Percentiles rank a stretch among this genome's conserved stretches.
Conservation (phyloP, 495 filamentous ascomycete genomes). For the Penicillium ucsense region DNA sequence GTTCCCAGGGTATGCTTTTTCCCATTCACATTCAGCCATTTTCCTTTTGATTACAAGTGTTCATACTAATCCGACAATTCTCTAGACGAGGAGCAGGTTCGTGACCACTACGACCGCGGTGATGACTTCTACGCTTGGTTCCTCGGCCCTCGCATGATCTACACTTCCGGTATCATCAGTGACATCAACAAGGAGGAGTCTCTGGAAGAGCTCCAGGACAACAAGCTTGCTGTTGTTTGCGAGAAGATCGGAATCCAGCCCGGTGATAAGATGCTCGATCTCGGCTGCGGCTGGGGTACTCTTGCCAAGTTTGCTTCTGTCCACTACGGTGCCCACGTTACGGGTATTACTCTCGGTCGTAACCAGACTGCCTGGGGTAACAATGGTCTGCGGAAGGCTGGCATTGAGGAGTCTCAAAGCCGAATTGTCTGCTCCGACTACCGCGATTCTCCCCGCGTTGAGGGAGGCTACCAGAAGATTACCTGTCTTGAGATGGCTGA, state of each 20-base stretch:
- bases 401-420: constrained; percentile 52
- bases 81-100: constrained; percentile 68
- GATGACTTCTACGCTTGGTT: constrained; percentile 73
- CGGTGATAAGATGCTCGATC: constrained; percentile 56
- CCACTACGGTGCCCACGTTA: constrained; percentile 53
- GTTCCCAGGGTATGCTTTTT: constrained; percentile 48
- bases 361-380: constrained; percentile 70
- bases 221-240: constrained; percentile 62
- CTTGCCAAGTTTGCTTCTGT: constrained; percentile 55
- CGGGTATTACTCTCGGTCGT: constrained; percentile 58
- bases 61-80: neutral
- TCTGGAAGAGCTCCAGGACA: constrained; percentile 61
- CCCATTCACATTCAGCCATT: neutral
- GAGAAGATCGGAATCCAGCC: constrained; percentile 57
- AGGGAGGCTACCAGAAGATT: constrained; percentile 57
- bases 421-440: constrained; percentile 61
- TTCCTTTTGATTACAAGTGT: too few species aligned
- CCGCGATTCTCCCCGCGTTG: constrained; percentile 53
- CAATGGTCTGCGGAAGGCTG: constrained; percentile 48
- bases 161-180: constrained; percentile 60
- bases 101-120: constrained; percentile 66
- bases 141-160: constrained; percentile 64
- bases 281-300: constrained; percentile 65
- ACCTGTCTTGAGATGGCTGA: constrained; percentile 74
- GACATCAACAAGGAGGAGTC: constrained; percentile 56